Conservation (phyloP, 257 asterid species). For the Nicotiana knightiana region DNA sequence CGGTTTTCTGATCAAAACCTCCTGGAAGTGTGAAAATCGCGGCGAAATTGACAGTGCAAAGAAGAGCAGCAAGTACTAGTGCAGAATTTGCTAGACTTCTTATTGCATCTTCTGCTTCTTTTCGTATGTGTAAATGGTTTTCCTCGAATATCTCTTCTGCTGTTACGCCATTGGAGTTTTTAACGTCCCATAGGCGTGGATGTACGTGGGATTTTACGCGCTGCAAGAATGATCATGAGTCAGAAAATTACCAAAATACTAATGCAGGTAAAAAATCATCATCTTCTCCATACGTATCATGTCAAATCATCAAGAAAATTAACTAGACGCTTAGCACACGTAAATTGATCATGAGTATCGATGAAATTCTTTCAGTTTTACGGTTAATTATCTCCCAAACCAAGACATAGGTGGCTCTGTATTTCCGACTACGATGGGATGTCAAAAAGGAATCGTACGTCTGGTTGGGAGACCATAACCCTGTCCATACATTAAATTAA, state of each 20-base stretch:
- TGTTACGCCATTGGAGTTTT: not conserved
- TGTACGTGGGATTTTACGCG: not conserved
- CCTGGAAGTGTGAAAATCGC: constrained; percentile 15
- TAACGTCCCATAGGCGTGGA: not conserved
- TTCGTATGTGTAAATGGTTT: not conserved
- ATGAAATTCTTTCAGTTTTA: not conserved
- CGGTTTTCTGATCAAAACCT: constrained; percentile 6
- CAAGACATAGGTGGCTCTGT: not conserved
- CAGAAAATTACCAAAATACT: not conserved
- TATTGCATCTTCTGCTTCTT: not conserved
- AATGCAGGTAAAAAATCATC: not conserved
- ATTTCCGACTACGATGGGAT: too few relatives aligned
- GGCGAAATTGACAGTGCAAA: constrained; percentile 8
- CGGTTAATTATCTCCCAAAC: not conserved
- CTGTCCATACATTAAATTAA: not conserved
- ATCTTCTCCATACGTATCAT: not conserved
- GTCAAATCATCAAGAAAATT: not conserved
- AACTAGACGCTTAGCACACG: not conserved
- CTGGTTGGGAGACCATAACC: not conserved
- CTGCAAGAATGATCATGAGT: not conserved
- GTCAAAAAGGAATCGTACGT: not conserved
- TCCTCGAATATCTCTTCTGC: not conserved
- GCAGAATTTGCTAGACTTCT: constrained; percentile 3
- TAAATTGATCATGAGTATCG: not conserved
- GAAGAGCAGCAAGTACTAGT: constrained; percentile 4